Evolutionary conservation across 768 basidiomycete species (phyloP).

Genomic region (Atractiella rhizophila): DNA sequence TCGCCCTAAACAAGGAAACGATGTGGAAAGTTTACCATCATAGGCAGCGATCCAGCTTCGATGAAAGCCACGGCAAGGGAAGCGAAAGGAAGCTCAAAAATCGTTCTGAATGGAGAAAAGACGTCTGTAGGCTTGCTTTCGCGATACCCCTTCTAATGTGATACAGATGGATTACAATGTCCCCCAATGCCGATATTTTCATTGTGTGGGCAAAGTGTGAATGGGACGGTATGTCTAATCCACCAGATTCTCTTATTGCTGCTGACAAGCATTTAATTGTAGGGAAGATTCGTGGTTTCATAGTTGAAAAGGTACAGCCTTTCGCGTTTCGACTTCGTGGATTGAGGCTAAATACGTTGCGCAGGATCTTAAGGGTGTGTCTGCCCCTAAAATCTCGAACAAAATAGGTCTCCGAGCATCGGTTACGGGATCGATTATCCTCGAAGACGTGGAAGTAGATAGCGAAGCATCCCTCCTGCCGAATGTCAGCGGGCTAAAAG

Average conservation of each 20-base stretch:
- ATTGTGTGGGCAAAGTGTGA: slow-evolving; percentile 84
- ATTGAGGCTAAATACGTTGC: not conserved
- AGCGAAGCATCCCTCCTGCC: slow-evolving; percentile 55
- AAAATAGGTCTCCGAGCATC: slow-evolving; percentile 63
- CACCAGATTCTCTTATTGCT: too few relatives aligned
- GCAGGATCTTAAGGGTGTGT: slow-evolving; percentile 58
- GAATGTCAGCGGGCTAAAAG: slow-evolving; percentile 46
- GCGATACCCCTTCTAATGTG: too few relatives aligned
- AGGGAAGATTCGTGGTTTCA: slow-evolving; percentile 39
- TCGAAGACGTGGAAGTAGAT: slow-evolving; percentile 64
- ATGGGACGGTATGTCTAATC: slow-evolving; percentile 73
- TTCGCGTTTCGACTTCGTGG: not conserved
- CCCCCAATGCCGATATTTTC: slow-evolving; percentile 37
- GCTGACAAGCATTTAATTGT: slow-evolving; percentile 76
- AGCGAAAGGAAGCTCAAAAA: slow-evolving; percentile 44
- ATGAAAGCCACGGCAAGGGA: slow-evolving; percentile 87
- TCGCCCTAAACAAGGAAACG: too few relatives aligned
- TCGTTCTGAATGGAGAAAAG: slow-evolving; percentile 67
- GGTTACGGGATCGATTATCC: slow-evolving; percentile 24
- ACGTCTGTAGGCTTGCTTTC: too few relatives aligned
- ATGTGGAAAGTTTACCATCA: slow-evolving; percentile 19
- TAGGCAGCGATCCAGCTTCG: slow-evolving; percentile 48
- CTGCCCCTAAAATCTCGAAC: slow-evolving; percentile 69
- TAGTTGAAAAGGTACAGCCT: slow-evolving; percentile 6
- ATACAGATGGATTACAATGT: slow-evolving; percentile 93